Evolutionary conservation across 306 rosid genomes (phyloP).

Genomic region (Urtica urens): DNA sequence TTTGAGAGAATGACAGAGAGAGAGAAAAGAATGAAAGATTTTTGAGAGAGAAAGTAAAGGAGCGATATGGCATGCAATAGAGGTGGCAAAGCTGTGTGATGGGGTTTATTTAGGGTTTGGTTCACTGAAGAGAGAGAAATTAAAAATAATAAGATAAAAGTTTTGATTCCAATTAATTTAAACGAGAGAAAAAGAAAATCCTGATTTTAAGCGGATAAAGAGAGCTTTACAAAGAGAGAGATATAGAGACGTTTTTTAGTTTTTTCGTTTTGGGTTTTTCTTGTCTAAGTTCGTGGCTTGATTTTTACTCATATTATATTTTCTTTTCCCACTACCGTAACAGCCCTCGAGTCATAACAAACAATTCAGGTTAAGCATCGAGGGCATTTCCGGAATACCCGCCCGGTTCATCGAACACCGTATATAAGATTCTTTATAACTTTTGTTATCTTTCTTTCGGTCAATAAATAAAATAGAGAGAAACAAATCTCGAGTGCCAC

Average conservation of each 20-base stretch:
- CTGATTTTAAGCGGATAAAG: neutral
- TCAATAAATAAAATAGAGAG: neutral
- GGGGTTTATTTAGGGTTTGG: constrained; percentile 60
- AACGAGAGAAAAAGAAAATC: neutral
- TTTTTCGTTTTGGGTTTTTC: constrained; percentile 26
- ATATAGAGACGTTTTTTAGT: neutral
- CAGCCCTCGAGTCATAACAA: constrained; percentile 23
- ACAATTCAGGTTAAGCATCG: neutral
- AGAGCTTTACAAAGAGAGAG: neutral
- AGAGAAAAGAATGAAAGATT: neutral
- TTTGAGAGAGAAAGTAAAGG: constrained; percentile 7
- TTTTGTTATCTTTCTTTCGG: neutral
- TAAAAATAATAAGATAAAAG: neutral
- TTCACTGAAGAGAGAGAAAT: constrained; percentile 21
- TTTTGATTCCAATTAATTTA: neutral
- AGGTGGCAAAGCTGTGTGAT: constrained; percentile 39
- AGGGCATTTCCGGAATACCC: constrained; percentile 20
- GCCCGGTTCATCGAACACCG: neutral
- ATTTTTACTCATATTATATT: too few species aligned
- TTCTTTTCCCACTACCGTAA: constrained; percentile 18
- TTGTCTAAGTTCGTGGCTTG: too few species aligned
- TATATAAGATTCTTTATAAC: neutral
- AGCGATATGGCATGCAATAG: constrained; percentile 41
- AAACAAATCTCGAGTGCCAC: neutral
- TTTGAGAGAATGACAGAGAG: constrained; percentile 1